A percentile compares a stretch with the other conserved stretches of the same genome.
Conservation (phyloP, 1,139 yeast species). For the Casaregolazyma suthepensis region DNA sequence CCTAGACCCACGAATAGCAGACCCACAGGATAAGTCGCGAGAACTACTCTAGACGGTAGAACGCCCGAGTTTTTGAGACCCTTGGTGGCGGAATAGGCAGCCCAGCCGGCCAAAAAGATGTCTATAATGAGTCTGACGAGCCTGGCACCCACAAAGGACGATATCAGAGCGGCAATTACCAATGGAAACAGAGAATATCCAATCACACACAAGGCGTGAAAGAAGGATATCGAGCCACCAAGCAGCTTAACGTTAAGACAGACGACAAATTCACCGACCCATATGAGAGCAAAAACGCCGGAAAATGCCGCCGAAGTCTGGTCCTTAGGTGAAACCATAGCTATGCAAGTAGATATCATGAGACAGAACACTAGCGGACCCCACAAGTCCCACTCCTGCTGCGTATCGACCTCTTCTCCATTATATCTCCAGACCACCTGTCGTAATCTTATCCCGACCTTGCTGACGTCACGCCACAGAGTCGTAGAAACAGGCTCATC, state of each 20-base stretch:
- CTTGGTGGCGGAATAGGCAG: slow-evolving; percentile 61
- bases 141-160: slow-evolving; percentile 51
- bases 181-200: slow-evolving; percentile 82
- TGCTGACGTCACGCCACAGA: slow-evolving; percentile 57
- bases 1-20: slow-evolving; percentile 66
- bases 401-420: slow-evolving; percentile 15
- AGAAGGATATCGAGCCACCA: slow-evolving; percentile 66
- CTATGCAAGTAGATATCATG: slow-evolving; percentile 48
- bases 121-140: slow-evolving; percentile 51
- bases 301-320: slow-evolving; percentile 47
- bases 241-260: slow-evolving; percentile 67
- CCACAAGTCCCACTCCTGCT: slow-evolving; percentile 78
- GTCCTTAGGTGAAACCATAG: slow-evolving; percentile 37
- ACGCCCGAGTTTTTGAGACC: slow-evolving; percentile 67
- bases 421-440: slow-evolving; percentile 56
- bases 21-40: slow-evolving; percentile 77
- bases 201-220: slow-evolving; percentile 74
- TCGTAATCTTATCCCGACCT: slow-evolving; percentile 57
- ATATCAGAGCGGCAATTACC: slow-evolving; percentile 56
- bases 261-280: slow-evolving; percentile 49
- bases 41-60: slow-evolving; percentile 57
- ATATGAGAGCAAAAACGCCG: slow-evolving; percentile 56
- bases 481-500: slow-evolving; percentile 78
- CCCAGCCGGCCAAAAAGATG: slow-evolving; percentile 58
- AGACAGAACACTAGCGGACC: slow-evolving; percentile 77